A percentile compares a stretch with the other conserved stretches of the same genome.
These are phyloP conservation scores for Arthrinium phaeospermum DNA, from an alignment of 2,329 filamentous ascomycete species.

Conservation along the genomic window DNA sequence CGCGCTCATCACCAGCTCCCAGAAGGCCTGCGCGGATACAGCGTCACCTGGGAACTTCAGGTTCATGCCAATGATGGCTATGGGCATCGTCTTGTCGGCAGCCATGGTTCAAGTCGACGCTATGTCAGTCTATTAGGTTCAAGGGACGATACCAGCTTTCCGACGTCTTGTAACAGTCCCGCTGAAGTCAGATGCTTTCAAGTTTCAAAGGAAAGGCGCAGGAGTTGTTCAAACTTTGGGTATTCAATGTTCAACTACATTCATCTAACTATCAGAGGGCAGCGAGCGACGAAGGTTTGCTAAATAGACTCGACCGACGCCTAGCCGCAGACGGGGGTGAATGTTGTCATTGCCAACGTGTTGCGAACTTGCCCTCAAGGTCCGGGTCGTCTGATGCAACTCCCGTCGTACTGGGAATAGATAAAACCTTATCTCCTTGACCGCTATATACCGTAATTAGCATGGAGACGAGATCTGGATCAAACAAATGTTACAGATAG, in stretches of 20 bases:
- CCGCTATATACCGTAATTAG: not conserved
- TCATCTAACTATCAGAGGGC: not conserved
- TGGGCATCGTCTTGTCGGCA: constrained; percentile 31
- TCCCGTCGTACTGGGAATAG: not conserved
- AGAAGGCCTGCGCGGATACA: constrained; percentile 38
- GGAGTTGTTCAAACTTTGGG: not conserved
- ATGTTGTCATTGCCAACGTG: not conserved
- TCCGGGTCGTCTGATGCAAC: not conserved
- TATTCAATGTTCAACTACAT: not conserved
- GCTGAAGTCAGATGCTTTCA: not conserved
- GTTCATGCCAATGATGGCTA: constrained; percentile 42
- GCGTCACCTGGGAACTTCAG: constrained; percentile 39
- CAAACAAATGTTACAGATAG: too few relatives aligned
- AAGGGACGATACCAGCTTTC: not conserved
- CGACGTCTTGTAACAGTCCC: not conserved
- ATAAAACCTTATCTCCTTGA: not conserved
- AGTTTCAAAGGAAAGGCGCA: not conserved
- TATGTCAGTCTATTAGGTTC: not conserved
- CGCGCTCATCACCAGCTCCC: constrained; percentile 37
- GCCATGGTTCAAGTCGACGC: constrained; percentile 1
- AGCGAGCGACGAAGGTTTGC: not conserved
- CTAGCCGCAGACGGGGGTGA: not conserved
- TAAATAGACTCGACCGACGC: constrained; percentile 5
- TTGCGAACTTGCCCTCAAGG: not conserved
- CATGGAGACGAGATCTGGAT: too few relatives aligned